phyloP scores from a whole-genome alignment of 2,329 filamentous ascomycete species.

The Endoconidiophora polonica region DNA sequence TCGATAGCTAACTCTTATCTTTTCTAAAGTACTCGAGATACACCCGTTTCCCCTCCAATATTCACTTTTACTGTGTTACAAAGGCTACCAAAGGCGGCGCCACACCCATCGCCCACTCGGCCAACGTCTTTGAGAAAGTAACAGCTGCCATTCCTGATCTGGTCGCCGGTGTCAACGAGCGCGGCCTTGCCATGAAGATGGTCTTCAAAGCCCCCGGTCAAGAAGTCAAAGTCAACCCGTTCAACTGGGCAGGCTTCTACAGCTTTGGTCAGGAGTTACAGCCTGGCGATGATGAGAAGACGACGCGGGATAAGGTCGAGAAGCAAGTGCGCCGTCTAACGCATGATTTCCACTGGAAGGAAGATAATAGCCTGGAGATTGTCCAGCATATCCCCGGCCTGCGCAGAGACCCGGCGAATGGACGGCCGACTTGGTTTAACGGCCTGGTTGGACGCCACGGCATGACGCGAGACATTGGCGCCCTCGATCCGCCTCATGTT shows the following conservation, averaged over 20 bases:
- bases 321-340: constrained; percentile 13
- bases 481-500: constrained; percentile 13
- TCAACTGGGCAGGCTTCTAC: constrained; percentile 16
- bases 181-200: constrained; percentile 15
- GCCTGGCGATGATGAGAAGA: constrained; percentile 9
- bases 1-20: neutral
- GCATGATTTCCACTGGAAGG: constrained; percentile 12
- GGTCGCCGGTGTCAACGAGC: constrained; percentile 12
- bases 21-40: constrained; percentile 13
- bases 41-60: constrained; percentile 14
- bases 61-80: constrained; percentile 14
- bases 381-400: constrained; percentile 14
- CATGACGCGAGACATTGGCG: constrained; percentile 14
- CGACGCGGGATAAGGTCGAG: constrained; percentile 11
- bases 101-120: constrained; percentile 13
- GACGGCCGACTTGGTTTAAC: constrained; percentile 14
- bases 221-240: constrained; percentile 14
- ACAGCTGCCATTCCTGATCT: constrained; percentile 13
- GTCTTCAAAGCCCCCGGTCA: constrained; percentile 14
- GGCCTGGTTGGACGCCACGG: constrained; percentile 14
- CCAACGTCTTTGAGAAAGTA: constrained; percentile 13
- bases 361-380: constrained; percentile 13
- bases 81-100: constrained; percentile 13
- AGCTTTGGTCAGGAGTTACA: constrained; percentile 19
- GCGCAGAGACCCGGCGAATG: constrained; percentile 10